These are phyloP conservation scores for Hypoxylon perforatum DNA, from an alignment of 495 filamentous ascomycete genomes.

Conservation along the genomic window DNA sequence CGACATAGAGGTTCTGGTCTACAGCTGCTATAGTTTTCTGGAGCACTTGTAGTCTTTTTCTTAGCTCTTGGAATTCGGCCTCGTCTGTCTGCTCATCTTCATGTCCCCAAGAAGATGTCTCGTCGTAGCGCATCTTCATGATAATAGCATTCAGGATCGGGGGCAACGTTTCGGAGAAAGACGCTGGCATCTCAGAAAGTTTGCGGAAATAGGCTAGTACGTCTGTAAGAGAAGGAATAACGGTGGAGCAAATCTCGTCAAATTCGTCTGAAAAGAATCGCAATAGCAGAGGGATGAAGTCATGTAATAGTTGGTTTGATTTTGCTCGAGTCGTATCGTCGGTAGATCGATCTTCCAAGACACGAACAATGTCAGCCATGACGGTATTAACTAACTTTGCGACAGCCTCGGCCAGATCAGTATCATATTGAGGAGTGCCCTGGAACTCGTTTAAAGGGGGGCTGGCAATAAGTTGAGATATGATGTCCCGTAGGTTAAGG, in stretches of 20 bases:
- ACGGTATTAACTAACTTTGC: slow-evolving; percentile 96
- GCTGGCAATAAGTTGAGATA: slow-evolving; percentile 82
- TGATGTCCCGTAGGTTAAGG: slow-evolving; percentile 83
- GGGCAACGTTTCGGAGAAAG: slow-evolving; percentile 80
- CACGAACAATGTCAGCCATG: slow-evolving; percentile 84
- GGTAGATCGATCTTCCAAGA: slow-evolving; percentile 66
- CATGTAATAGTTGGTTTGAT: slow-evolving; percentile 79
- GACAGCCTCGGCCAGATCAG: slow-evolving; percentile 91
- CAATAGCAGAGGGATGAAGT: slow-evolving; percentile 84
- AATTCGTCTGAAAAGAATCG: slow-evolving; percentile 98
- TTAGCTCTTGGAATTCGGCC: slow-evolving; percentile 96
- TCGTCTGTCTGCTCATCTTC: slow-evolving; percentile 96
- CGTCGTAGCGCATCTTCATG: slow-evolving; percentile 95
- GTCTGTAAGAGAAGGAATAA: slow-evolving; percentile 91
- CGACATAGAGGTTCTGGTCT: slow-evolving; percentile 85
- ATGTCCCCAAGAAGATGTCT: slow-evolving; percentile 91
- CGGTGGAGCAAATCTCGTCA: slow-evolving; percentile 94
- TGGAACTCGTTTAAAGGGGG: slow-evolving; percentile 80
- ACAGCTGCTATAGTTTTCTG: slow-evolving; percentile 91
- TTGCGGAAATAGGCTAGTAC: slow-evolving; percentile 88
- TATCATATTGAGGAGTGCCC: slow-evolving; percentile 86
- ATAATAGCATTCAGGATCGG: slow-evolving; percentile 92
- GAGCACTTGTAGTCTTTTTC: slow-evolving; percentile 85
- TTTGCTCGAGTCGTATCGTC: slow-evolving; percentile 66
- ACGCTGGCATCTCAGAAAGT: slow-evolving; percentile 70